Evolutionary conservation across 2,329 filamentous ascomycete species (phyloP).

Genomic region (Paecilomyces niveus): DNA sequence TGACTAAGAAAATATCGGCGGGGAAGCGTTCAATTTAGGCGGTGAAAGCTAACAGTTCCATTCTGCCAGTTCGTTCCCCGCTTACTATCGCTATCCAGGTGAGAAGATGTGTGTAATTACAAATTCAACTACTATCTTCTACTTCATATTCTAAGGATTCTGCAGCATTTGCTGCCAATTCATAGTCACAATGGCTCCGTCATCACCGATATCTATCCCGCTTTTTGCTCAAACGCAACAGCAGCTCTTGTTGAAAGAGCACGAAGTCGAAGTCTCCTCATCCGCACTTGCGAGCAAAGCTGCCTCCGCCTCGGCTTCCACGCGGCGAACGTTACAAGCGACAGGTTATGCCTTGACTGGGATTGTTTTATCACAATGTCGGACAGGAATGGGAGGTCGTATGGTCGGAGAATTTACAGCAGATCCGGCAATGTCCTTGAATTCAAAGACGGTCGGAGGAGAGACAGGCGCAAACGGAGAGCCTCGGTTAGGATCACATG

Average conservation of each 20-base stretch:
- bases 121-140: neutral
- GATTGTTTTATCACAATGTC: conserved; percentile 63
- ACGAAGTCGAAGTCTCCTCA: conserved; percentile 38
- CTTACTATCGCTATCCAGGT: neutral
- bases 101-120: neutral
- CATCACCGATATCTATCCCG: conserved; percentile 26
- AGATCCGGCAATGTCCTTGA: conserved; percentile 59
- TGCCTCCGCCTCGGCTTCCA: conserved; percentile 34
- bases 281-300: conserved; percentile 34
- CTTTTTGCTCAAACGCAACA: conserved; percentile 37
- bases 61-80: neutral
- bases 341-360: conserved; percentile 35
- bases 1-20: too few relatives aligned
- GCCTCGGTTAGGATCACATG: conserved; percentile 37
- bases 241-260: conserved; percentile 35
- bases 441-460: conserved; percentile 8
- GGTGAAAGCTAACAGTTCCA: neutral
- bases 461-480: conserved; percentile 33
- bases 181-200: conserved; percentile 8
- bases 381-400: conserved; percentile 87
- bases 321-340: conserved; percentile 36
- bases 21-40: neutral
- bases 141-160: neutral
- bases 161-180: neutral
- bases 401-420: conserved; percentile 71